Base-by-base conservation (phyloP, 2,329 filamentous ascomycete species). In the Trichoderma sp. region DNA sequence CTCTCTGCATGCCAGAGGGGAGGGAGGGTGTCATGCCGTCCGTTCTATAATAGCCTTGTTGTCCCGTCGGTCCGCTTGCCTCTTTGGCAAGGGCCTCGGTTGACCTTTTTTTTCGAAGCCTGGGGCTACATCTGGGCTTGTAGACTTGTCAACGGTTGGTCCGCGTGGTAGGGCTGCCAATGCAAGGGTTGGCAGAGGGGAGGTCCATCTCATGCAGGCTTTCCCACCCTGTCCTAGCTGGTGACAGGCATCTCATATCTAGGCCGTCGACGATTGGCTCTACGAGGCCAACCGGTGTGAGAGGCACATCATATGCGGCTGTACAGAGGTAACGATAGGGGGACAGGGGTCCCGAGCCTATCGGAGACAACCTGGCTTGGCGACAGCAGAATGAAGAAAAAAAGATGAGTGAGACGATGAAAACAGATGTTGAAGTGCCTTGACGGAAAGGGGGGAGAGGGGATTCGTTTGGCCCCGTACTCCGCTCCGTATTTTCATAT, bases 91-190 rank as follows among this genome's bases (percentile, higher is more conserved):
- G 30, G 30, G 51, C 61, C 14, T 30, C 7, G 30, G 30, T 44
- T 17, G 26, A 50, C 28, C 41, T 12, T 34, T 30, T 30, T 2
- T 30, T 30, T n/a, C n/a, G 30, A 9, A 30, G 30, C 30, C 30
- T 30, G 7, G 30, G 30, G 30, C 30, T 2, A 24, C 24, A n/a
- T 21, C 41, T 57, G 43, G 52, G 24, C 47, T 63, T 17, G 28
- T 28, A 24, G 21, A 63, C 51, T n/a, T 56, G 51, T 34, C 61
- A 57, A 43, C 43, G 43, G 7, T 9, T 50, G 51, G 48, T 63
- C n/a, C 51, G 44, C 43, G 44, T 57, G 61, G 61, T 57, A 63
- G 61, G 61, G 51, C 61, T 63, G 52, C 51, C 52, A 56, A 56
- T 55, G 17, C 50, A 41, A 63, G 60, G 60, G 60, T 30, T 56